Evolutionary conservation across 257 asterid species (phyloP).

Genomic region (Salvia splendens): DNA sequence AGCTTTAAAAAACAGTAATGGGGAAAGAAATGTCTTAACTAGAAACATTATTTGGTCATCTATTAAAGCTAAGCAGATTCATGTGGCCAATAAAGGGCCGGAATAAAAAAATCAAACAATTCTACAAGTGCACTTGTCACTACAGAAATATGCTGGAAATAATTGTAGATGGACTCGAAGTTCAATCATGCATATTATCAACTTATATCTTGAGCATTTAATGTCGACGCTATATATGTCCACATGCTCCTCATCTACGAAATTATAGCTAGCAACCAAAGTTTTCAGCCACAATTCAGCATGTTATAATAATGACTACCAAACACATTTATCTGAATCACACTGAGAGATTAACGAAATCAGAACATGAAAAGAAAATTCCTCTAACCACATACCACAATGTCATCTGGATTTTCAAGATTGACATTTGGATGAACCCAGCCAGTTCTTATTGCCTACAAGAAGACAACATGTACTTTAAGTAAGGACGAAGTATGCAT

Average conservation of each 20-base stretch:
- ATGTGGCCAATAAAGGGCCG: conserved; percentile 9
- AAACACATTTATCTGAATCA: not conserved
- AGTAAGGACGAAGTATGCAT: not conserved
- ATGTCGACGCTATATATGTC: conserved; percentile 1
- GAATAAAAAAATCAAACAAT: conserved; percentile 4
- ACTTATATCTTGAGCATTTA: not conserved
- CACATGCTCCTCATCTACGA: conserved; percentile 12
- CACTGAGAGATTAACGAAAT: not conserved
- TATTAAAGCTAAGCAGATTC: conserved; percentile 5
- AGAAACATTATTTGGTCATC: not conserved
- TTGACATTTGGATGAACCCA: conserved; percentile 98
- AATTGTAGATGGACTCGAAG: conserved; percentile 16
- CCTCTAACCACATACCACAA: conserved; percentile 68
- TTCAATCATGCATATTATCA: conserved; percentile 18
- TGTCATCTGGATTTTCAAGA: conserved; percentile 87
- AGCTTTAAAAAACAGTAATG: conserved; percentile 21
- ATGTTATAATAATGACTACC: not conserved
- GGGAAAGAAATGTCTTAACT: conserved; percentile 3
- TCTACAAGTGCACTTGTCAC: conserved; percentile 15
- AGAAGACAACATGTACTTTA: conserved; percentile 32
- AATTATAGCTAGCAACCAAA: conserved; percentile 4
- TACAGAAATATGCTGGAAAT: not conserved
- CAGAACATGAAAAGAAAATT: not conserved
- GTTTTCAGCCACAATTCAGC: conserved; percentile 16
- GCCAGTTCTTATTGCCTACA: conserved; percentile 90